Evolutionary conservation across 768 basidiomycete genomes (phyloP).

Genomic region (Podaxis mareebaensis): DNA sequence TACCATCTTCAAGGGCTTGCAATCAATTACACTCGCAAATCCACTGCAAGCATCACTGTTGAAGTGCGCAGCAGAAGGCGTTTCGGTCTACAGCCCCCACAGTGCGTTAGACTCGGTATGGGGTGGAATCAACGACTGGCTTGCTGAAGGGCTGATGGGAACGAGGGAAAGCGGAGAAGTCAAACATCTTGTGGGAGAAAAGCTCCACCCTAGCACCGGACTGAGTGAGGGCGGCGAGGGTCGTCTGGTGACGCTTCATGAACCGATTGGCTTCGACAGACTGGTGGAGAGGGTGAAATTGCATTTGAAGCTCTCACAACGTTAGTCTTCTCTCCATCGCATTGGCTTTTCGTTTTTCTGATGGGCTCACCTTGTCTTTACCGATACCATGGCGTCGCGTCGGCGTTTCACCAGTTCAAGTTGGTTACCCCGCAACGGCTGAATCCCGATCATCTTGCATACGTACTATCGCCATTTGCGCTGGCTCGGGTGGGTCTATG

Average conservation of each 20-base stretch:
- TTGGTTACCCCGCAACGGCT: conserved; percentile 47
- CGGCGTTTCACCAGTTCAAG: conserved; percentile 52
- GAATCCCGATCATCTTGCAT: conserved; percentile 36
- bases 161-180: conserved; percentile 35
- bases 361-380: conserved; percentile 19
- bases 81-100: conserved; percentile 88
- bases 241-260: conserved; percentile 60
- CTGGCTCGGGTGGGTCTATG: conserved; percentile 84
- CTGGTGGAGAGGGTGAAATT: conserved; percentile 70
- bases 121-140: conserved; percentile 91
- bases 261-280: conserved; percentile 58
- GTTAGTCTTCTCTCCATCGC: conserved; percentile 27
- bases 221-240: conserved; percentile 61
- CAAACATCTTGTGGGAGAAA: conserved; percentile 39
- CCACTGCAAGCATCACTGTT: conserved; percentile 82
- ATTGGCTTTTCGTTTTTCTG: conserved; percentile 21
- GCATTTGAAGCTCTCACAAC: conserved; percentile 47
- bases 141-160: conserved; percentile 56
- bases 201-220: conserved; percentile 35
- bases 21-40: conserved; percentile 74
- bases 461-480: conserved; percentile 82
- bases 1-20: conserved; percentile 74
- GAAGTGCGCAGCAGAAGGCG: conserved; percentile 75
- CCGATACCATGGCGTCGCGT: conserved; percentile 13
- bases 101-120: conserved; percentile 83